Conservation (phyloP, 176 grass and related monocot species). For the Puccinellia tenuiflora region DNA sequence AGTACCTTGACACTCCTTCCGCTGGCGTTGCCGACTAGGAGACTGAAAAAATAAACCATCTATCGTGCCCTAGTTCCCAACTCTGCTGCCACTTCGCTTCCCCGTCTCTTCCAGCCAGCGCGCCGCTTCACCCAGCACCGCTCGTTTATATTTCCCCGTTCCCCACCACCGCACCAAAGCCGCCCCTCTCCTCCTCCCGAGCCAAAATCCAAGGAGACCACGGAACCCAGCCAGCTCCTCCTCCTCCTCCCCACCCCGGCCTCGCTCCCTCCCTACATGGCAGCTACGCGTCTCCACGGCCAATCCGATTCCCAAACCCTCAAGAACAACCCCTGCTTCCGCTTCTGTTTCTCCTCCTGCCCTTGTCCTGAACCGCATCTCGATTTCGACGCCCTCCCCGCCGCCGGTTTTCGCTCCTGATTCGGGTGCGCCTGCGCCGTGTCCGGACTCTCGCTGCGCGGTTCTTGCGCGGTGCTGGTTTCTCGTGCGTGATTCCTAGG, state of each 20-base stretch:
- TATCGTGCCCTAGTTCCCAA: slow-evolving; percentile 32
- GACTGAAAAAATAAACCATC: neutral
- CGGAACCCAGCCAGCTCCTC: neutral
- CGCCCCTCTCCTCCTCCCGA: neutral
- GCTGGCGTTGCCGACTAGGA: no score
- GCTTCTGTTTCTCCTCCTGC: slow-evolving; percentile 34
- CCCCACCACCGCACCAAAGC: neutral
- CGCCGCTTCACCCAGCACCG: slow-evolving; percentile 23
- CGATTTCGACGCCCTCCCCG: slow-evolving; percentile 16
- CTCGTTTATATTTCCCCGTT: slow-evolving; percentile 29
- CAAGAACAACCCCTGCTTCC: slow-evolving; percentile 31
- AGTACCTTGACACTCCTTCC: neutral
- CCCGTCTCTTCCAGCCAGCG: slow-evolving; percentile 20
- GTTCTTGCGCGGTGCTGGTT: neutral
- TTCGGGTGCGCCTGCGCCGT: no score
- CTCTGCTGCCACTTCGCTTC: neutral
- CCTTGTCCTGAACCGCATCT: slow-evolving; percentile 21
- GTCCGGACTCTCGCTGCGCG: neutral
- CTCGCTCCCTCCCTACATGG: slow-evolving; percentile 39
- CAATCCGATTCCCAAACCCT: slow-evolving; percentile 24
- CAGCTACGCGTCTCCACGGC: slow-evolving; percentile 35
- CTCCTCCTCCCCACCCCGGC: neutral
- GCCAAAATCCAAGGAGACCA: neutral
- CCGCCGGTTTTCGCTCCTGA: slow-evolving; percentile 32
- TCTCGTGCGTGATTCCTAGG: neutral